Base-by-base conservation (phyloP, 2,329 filamentous ascomycete species). In the Paraphoma chrysanthemicola region DNA sequence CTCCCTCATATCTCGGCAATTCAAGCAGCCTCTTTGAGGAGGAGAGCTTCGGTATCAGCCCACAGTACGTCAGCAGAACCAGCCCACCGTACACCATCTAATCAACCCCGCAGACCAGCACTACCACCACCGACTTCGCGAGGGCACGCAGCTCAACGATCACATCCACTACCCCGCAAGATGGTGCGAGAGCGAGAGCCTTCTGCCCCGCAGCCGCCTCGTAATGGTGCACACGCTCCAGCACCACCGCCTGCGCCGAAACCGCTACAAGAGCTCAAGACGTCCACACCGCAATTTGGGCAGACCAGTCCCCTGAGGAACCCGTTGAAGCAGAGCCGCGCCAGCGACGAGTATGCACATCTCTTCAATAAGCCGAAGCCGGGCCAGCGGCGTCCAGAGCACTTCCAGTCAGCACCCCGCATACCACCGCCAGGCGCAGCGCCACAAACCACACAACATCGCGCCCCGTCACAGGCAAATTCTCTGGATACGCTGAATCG, bases 221-320 rank as follows among this genome's bases (percentile, higher is more conserved):
- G 60, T 45, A 59, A 54, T 36, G 60, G 60, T 36, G 44, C 44
- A 7, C 48, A 48, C 28, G 59, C 43, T 2, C 71, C 74, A 36
- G 50, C 70, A 16, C 69, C 68, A 38, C 66, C 62, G 43, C 54
- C 66, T 10, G 51, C 57, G 2, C 53, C 69, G 1, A 64, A 74
- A 30, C 66, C 75, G 12, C 62, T 75, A 11, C 67, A 76, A 12
- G 75, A 79, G 42, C 62, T 70, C 11, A 66, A 59, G 39, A 64
- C 68, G 8, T 58, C 63, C 4, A 58, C 61, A 17, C 71, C 72
- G 16, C 81, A 87, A 64, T 88, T 88, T 66, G 86, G 86, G 49
- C 83, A 84, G 64, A 79, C 86, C 1, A 87, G 85, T 59, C 83
- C 85, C 14, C 73, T 88, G 54, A 78, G 84, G 62, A 79, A 82